A percentile compares a stretch with the other conserved stretches of the same genome.
These are phyloP conservation scores for Colletotrichum filicis DNA, from an alignment of 2,329 filamentous ascomycete genomes.

Conservation along the genomic window DNA sequence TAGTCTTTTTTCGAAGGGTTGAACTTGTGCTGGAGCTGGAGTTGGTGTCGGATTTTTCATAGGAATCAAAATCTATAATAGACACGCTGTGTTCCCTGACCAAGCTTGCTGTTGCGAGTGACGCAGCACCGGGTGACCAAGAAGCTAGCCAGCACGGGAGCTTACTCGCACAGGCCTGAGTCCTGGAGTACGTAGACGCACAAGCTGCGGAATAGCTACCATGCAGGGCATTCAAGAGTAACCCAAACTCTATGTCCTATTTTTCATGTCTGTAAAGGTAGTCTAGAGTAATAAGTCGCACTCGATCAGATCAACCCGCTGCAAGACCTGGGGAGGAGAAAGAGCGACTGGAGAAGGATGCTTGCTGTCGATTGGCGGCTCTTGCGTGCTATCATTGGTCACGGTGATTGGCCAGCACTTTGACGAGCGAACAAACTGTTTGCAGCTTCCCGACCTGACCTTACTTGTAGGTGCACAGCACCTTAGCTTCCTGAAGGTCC, in stretches of 20 bases:
- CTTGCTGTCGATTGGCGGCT: constrained; percentile 19
- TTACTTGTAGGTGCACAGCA: not conserved
- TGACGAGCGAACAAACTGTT: constrained; percentile 1
- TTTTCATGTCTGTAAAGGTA: not conserved
- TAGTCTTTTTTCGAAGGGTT: not conserved
- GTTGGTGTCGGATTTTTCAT: constrained; percentile 1
- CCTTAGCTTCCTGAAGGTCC: not conserved
- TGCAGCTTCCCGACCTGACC: not conserved
- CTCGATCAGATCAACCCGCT: constrained; percentile 5
- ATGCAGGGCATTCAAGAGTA: not conserved
- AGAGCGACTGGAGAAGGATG: not conserved
- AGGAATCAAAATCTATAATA: constrained; percentile 29
- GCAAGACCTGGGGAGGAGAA: not conserved
- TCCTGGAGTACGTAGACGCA: too few species aligned
- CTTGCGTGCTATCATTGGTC: not conserved
- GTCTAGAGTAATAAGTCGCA: not conserved
- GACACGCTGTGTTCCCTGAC: constrained; percentile 13
- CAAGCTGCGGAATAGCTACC: not conserved
- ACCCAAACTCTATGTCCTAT: not conserved
- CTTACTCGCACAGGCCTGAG: too few species aligned
- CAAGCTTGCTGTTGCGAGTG: not conserved
- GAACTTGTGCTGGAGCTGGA: constrained; percentile 2
- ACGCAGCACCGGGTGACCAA: not conserved
- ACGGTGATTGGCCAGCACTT: not conserved
- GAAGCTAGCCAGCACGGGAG: not conserved